Percentiles rank a stretch among this genome's conserved stretches.
Conservation (phyloP, 2,329 filamentous ascomycete species). For the Immersiporthe knoxdaviesiana region DNA sequence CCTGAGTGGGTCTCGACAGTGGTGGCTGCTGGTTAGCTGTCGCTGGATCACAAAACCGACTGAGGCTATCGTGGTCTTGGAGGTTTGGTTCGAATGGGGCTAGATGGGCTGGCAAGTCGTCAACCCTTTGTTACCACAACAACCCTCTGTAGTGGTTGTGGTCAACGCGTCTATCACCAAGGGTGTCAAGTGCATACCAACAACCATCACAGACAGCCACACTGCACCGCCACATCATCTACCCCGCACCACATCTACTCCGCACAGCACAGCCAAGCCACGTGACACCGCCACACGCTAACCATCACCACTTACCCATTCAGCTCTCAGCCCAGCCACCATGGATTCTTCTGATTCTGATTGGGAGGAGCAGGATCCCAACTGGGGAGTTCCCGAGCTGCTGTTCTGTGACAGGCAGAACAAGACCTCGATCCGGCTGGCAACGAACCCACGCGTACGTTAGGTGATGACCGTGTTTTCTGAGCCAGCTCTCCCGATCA, state of each 20-base stretch:
- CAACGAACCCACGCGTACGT: slow-evolving; percentile 5
- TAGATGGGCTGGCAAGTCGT: background rate
- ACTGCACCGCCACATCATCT: background rate
- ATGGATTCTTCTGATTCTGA: background rate
- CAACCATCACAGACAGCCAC: background rate
- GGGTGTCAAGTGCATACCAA: background rate
- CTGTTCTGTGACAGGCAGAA: background rate
- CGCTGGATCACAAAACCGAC: background rate
- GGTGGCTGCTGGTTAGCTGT: background rate
- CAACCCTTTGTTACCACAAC: background rate
- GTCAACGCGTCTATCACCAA: background rate
- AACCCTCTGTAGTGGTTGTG: background rate
- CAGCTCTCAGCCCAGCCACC: slow-evolving; percentile 3
- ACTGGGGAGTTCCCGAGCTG: slow-evolving; percentile 4
- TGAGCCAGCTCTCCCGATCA: background rate
- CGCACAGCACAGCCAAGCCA: background rate
- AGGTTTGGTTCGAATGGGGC: background rate
- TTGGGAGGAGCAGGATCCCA: background rate
- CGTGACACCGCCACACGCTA: slow-evolving; percentile 8
- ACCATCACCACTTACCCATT: background rate
- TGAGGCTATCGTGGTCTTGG: background rate
- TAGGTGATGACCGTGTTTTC: background rate
- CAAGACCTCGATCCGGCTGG: slow-evolving; percentile 1
- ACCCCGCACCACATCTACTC: background rate
- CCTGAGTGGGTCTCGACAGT: background rate